These are phyloP conservation scores for Saturnispora dispora DNA, from an alignment of 805 yeast species.

Conservation along the genomic window DNA sequence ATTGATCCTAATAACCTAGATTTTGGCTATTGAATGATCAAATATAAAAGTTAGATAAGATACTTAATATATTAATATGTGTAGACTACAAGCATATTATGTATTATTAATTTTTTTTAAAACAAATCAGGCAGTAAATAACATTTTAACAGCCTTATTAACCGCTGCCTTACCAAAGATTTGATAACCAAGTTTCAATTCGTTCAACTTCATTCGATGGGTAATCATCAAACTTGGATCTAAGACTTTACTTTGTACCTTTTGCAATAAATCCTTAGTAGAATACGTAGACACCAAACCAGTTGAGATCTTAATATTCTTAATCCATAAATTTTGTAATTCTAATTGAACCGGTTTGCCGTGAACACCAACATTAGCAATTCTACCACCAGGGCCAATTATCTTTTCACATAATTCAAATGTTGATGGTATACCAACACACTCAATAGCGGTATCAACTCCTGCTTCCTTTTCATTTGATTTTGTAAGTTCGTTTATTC, in stretches of 20 bases:
- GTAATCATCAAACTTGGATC: slow-evolving; percentile 48
- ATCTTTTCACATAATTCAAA: slow-evolving; percentile 50
- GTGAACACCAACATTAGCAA: slow-evolving; percentile 56
- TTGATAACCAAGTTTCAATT: slow-evolving; percentile 53
- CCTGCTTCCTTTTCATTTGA: slow-evolving; percentile 31
- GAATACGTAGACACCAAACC: slow-evolving; percentile 43
- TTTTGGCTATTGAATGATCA: background rate
- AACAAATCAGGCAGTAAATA: slow-evolving; percentile 12
- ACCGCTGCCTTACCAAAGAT: slow-evolving; percentile 45
- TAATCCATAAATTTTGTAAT: slow-evolving; percentile 38
- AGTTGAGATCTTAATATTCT: slow-evolving; percentile 36
- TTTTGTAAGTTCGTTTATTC: slow-evolving; percentile 20
- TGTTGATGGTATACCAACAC: slow-evolving; percentile 58
- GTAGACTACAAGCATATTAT: background rate
- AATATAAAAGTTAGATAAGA: background rate
- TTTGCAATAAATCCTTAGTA: slow-evolving; percentile 30
- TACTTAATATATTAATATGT: no score
- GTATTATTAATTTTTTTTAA: background rate
- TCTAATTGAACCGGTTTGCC: slow-evolving; percentile 34
- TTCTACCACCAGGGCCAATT: slow-evolving; percentile 50
- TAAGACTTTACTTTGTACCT: slow-evolving; percentile 30
- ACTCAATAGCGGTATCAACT: slow-evolving; percentile 55
- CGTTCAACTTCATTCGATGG: slow-evolving; percentile 46
- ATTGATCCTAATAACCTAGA: slow-evolving; percentile 39
- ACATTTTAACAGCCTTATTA: slow-evolving; percentile 46